These are phyloP conservation scores for Botrytis tulipae DNA, from an alignment of 2,329 filamentous ascomycete genomes.

Conservation along the genomic window DNA sequence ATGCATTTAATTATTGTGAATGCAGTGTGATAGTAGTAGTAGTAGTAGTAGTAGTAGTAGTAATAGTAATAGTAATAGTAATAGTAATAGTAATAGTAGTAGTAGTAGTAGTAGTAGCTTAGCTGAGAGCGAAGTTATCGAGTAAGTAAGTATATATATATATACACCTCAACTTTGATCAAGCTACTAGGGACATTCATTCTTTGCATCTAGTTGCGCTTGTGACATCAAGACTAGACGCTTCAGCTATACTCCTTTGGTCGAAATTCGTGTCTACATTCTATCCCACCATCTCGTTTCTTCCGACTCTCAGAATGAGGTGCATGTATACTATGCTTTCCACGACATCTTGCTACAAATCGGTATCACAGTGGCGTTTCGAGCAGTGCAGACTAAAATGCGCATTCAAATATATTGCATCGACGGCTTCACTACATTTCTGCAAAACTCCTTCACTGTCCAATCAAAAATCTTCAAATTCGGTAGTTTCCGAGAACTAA, in stretches of 20 bases:
- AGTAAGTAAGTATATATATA: background rate
- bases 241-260: background rate
- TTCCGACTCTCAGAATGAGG: background rate
- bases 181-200: background rate
- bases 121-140: background rate
- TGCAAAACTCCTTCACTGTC: background rate
- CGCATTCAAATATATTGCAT: constrained; percentile 1
- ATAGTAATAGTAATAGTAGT: background rate
- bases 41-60: background rate
- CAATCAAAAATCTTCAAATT: background rate
- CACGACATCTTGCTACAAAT: background rate
- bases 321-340: background rate
- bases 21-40: background rate
- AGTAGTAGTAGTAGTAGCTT: background rate
- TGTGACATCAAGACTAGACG: background rate
- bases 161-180: background rate
- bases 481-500: constrained; percentile 2
- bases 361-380: background rate
- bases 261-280: background rate
- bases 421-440: background rate
- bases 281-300: background rate
- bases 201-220: background rate
- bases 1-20: background rate
- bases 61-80: background rate
- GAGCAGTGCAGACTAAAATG: background rate